Percentiles rank a stretch among this genome's conserved stretches.
These are phyloP conservation scores for Juglanconis oblonga DNA, from an alignment of 2,329 filamentous ascomycete species.

Conservation along the genomic window DNA sequence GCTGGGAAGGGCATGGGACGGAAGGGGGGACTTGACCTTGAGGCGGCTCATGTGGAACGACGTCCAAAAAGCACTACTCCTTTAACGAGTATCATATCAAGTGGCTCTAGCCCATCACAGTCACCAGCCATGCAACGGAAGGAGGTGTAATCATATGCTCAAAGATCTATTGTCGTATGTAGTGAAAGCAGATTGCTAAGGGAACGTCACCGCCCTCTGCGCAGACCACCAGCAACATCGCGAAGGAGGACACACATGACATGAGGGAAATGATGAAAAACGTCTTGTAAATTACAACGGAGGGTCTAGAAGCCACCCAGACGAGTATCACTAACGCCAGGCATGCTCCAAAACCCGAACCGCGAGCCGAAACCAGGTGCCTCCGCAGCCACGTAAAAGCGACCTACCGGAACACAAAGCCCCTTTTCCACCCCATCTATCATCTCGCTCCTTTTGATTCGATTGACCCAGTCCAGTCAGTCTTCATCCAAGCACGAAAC, in stretches of 20 bases:
- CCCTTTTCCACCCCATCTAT: conserved; percentile 25
- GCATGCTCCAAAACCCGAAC: conserved; percentile 19
- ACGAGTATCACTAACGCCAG: conserved; percentile 20
- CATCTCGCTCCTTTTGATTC: conserved; percentile 19
- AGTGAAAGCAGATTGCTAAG: neutral
- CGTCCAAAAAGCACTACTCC: too few species aligned
- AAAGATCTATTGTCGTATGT: conserved; percentile 9
- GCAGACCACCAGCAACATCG: neutral
- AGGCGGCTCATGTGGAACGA: too few species aligned
- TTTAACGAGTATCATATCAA: too few species aligned
- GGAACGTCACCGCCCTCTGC: neutral
- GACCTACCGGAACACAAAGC: conserved; percentile 29
- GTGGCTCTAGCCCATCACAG: neutral
- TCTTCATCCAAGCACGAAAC: conserved; percentile 26
- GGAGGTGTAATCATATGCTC: neutral
- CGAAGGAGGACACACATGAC: neutral
- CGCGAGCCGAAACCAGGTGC: conserved; percentile 10
- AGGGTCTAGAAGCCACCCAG: conserved; percentile 20
- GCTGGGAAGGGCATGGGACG: neutral
- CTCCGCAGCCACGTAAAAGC: conserved; percentile 3
- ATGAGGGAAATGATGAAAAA: conserved; percentile 6
- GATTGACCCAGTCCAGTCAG: conserved; percentile 18
- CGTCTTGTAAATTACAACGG: conserved; percentile 21
- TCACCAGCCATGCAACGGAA: neutral
- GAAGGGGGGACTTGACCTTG: neutral